Percentiles rank a stretch among this genome's conserved stretches.
phyloP scores from a whole-genome alignment of 2,329 filamentous ascomycete species.

The Thyridium curvatum region DNA sequence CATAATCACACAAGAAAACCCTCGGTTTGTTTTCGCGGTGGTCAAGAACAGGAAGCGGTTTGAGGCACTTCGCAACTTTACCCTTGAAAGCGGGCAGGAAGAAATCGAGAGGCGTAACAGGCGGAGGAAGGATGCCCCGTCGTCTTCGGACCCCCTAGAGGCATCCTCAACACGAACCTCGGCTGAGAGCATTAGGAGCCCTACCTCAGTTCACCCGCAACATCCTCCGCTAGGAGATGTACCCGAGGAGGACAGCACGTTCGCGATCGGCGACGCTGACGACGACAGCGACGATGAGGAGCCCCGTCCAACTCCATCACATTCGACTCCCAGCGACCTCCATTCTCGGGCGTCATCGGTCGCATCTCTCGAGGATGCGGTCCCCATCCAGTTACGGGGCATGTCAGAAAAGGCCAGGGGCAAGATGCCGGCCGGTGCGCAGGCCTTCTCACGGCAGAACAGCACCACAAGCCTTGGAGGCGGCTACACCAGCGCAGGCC shows the following conservation, averaged over 20 bases:
- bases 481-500: slow-evolving; percentile 17
- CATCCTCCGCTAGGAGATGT: slow-evolving; percentile 57
- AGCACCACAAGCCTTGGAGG: slow-evolving; percentile 75
- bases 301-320: slow-evolving; percentile 49
- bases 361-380: slow-evolving; percentile 66
- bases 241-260: slow-evolving; percentile 53
- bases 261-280: slow-evolving; percentile 52
- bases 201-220: slow-evolving; percentile 45
- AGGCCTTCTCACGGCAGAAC: slow-evolving; percentile 84
- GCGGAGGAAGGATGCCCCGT: slow-evolving; percentile 57
- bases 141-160: slow-evolving; percentile 43
- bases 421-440: slow-evolving; percentile 82
- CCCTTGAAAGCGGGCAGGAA: slow-evolving; percentile 83
- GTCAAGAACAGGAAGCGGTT: slow-evolving; percentile 77
- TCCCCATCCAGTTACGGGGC: slow-evolving; percentile 75
- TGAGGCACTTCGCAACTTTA: slow-evolving; percentile 79
- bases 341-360: slow-evolving; percentile 63
- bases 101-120: slow-evolving; percentile 79
- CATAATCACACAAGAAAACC: slow-evolving; percentile 56
- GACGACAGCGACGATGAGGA: slow-evolving; percentile 58
- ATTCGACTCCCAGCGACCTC: slow-evolving; percentile 54
- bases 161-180: slow-evolving; percentile 51
- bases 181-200: slow-evolving; percentile 61
- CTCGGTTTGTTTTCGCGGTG: slow-evolving; percentile 73
- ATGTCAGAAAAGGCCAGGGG: slow-evolving; percentile 98